These are phyloP conservation scores for Sporobolomyces roseus DNA, from an alignment of 768 basidiomycete genomes.

Conservation along the genomic window DNA sequence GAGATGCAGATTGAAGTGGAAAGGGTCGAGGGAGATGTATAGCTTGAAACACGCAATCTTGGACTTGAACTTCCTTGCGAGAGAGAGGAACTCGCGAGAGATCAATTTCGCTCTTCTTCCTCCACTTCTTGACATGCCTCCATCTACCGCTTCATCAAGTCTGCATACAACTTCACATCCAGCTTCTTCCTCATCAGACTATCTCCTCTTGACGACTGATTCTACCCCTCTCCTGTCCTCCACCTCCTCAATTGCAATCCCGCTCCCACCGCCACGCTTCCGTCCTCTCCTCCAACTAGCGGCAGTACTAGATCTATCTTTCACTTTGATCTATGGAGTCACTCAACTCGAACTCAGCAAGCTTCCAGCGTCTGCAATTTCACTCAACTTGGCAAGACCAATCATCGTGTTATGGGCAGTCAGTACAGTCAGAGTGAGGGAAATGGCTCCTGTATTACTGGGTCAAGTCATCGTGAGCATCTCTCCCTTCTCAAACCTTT, in stretches of 20 bases:
- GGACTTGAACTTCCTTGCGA: no score
- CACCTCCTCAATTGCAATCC: background rate
- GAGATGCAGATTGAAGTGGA: slow-evolving; percentile 31
- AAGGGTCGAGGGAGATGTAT: slow-evolving; percentile 32
- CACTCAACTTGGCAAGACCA: background rate
- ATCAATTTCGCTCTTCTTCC: background rate
- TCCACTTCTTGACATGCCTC: background rate
- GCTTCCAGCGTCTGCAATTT: background rate
- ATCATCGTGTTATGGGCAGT: slow-evolving; percentile 5
- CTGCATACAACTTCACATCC: no score
- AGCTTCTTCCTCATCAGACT: background rate
- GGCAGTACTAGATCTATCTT: background rate
- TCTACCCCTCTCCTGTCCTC: background rate
- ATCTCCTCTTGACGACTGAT: background rate
- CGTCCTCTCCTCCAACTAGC: background rate
- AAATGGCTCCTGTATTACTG: slow-evolving; percentile 6
- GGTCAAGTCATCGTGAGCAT: slow-evolving; percentile 20
- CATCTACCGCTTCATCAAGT: background rate
- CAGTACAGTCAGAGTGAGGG: background rate
- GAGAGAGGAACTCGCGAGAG: no score
- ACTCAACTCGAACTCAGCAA: background rate
- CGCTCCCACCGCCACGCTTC: slow-evolving; percentile 18
- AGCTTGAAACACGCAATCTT: no score
- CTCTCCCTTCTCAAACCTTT: background rate
- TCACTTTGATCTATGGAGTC: background rate